phyloP scores from a whole-genome alignment of 768 basidiomycete species.

The Naganishia friedmannii region DNA sequence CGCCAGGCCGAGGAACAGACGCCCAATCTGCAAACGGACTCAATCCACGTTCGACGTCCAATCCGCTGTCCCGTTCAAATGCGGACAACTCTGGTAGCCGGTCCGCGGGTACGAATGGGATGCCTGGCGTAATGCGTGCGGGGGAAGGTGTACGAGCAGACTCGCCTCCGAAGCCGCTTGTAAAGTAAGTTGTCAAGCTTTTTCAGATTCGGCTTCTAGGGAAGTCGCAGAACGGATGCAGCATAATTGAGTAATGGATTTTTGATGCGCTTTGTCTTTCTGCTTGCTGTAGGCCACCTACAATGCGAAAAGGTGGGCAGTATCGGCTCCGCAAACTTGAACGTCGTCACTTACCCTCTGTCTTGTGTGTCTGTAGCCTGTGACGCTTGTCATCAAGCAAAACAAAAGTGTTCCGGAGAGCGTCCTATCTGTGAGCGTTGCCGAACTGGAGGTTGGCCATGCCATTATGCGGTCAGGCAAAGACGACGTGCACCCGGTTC shows the following conservation, averaged over 20 bases:
- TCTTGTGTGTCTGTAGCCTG: conserved; percentile 12
- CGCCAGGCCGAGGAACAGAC: neutral
- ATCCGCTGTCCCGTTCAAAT: neutral
- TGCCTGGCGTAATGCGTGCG: neutral
- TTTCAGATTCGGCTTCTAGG: no score
- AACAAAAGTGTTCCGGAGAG: conserved; percentile 31
- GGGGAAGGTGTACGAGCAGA: neutral
- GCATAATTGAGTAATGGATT: neutral
- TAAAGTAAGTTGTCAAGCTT: neutral
- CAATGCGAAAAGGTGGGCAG: conserved; percentile 15
- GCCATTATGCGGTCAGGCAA: conserved; percentile 21
- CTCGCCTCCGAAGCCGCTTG: conserved; percentile 2
- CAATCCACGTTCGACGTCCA: neutral
- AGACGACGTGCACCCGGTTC: conserved; percentile 10
- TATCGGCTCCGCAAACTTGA: neutral
- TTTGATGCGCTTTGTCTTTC: neutral
- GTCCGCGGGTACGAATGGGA: neutral
- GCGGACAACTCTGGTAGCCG: neutral
- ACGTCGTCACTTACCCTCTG: neutral
- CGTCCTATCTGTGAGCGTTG: conserved; percentile 27
- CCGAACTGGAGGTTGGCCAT: conserved; percentile 9
- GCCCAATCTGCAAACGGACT: neutral
- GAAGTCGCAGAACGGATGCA: neutral
- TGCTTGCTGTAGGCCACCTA: conserved; percentile 3
- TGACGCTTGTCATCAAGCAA: conserved; percentile 25